Evolutionary conservation across 257 asterid species (phyloP).

Genomic region (Marsdenia floribunda): DNA sequence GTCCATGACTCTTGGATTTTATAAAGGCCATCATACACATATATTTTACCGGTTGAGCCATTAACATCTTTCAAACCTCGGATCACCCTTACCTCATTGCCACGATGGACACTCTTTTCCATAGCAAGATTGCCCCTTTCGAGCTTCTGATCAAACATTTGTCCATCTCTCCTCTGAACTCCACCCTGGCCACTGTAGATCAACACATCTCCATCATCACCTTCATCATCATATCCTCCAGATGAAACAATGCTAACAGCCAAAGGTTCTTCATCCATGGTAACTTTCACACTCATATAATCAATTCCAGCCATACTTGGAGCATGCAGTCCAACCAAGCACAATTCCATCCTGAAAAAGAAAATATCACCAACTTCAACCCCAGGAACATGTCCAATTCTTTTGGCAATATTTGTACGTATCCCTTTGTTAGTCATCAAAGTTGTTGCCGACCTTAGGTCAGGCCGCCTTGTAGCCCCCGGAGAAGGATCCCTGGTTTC

Average conservation of each 20-base stretch:
- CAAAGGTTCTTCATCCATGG: slow-evolving; percentile 71
- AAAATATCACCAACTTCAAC: slow-evolving; percentile 85
- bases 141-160: slow-evolving; percentile 81
- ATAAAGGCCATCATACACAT: slow-evolving; percentile 84
- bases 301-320: slow-evolving; percentile 96
- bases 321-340: slow-evolving; percentile 77
- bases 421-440: slow-evolving; percentile 62
- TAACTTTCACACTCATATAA: slow-evolving; percentile 55
- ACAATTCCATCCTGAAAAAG: slow-evolving; percentile 84
- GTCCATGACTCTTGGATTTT: slow-evolving; percentile 78
- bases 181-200: slow-evolving; percentile 92
- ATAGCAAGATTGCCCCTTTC: slow-evolving; percentile 50
- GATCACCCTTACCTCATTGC: slow-evolving; percentile 47
- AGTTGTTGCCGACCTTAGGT: slow-evolving; percentile 47
- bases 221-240: slow-evolving; percentile 88
- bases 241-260: slow-evolving; percentile 92
- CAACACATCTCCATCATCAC: slow-evolving; percentile 60
- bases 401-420: slow-evolving; percentile 57
- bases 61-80: slow-evolving; percentile 48
- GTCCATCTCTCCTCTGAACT: slow-evolving; percentile 65
- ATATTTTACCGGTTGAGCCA: slow-evolving; percentile 49
- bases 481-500: slow-evolving; percentile 44
- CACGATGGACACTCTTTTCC: slow-evolving; percentile 43
- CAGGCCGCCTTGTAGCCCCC: slow-evolving; percentile 65
- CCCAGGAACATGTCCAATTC: slow-evolving; percentile 74